Evolutionary conservation across 371 early-diverging fungal genomes (phyloP).

Genomic region (Apophysomyces sp.): DNA sequence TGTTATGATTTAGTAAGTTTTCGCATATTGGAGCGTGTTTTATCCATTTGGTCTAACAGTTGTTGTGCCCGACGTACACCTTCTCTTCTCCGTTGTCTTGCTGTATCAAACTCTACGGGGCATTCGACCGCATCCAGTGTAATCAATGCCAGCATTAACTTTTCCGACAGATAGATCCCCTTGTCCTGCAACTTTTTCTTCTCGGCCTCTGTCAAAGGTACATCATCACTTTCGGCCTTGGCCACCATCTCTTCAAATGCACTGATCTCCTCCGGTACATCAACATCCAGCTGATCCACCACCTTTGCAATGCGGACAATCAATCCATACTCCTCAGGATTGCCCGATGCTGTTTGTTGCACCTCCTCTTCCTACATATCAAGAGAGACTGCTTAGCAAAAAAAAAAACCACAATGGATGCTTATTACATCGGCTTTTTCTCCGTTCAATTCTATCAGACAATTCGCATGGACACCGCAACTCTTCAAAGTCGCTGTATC

Average conservation of each 20-base stretch:
- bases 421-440: conserved; percentile 53
- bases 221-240: background rate
- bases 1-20: background rate
- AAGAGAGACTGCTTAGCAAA: background rate
- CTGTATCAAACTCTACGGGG: conserved; percentile 54
- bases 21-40: conserved; percentile 19
- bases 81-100: conserved; percentile 57
- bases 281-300: conserved; percentile 15
- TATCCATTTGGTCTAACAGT: conserved; percentile 54
- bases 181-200: conserved; percentile 46
- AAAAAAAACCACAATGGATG: background rate
- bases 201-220: conserved; percentile 13
- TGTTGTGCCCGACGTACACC: conserved; percentile 53
- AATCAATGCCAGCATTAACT: conserved; percentile 54
- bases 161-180: conserved; percentile 52
- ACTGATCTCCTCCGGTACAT: conserved; percentile 15
- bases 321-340: conserved; percentile 48
- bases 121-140: conserved; percentile 58
- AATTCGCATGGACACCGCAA: conserved; percentile 52
- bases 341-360: conserved; percentile 53
- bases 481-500: conserved; percentile 57
- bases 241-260: conserved; percentile 19
- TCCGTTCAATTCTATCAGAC: conserved; percentile 51
- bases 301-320: conserved; percentile 32
- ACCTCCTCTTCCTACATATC: conserved; percentile 41